Conservation (phyloP, 345 rosid species). For the Eucalyptus pauciflora region DNA sequence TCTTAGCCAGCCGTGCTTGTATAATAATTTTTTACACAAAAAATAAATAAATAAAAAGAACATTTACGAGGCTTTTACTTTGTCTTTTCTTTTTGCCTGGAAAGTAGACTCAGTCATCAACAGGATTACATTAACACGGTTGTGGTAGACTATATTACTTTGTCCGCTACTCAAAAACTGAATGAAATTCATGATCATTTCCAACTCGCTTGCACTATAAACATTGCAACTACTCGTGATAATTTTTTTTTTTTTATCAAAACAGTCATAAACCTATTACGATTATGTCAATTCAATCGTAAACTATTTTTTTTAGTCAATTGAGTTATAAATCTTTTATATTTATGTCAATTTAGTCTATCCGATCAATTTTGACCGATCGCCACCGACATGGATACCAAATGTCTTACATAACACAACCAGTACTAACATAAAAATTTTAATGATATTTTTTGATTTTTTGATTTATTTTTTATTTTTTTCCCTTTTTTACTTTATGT, state of each 20-base stretch:
- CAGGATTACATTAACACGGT: neutral
- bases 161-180: neutral
- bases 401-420: accelerated
- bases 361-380: accelerated
- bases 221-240: neutral
- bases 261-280: accelerated
- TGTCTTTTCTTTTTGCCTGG: neutral
- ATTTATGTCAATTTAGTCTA: accelerated
- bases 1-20: neutral
- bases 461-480: too few relatives aligned
- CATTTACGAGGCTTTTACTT: neutral
- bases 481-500: accelerated
- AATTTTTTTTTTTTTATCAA: neutral
- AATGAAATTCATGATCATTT: neutral
- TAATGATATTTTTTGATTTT: too few relatives aligned
- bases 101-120: neutral
- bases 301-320: accelerated
- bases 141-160: neutral
- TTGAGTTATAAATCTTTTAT: accelerated
- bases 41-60: neutral
- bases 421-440: accelerated
- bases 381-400: accelerated
- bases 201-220: neutral
- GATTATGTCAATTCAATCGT: accelerated
- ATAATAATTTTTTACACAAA: neutral